Conservation (phyloP, 768 basidiomycete genomes). For the Lactarius sp. region DNA sequence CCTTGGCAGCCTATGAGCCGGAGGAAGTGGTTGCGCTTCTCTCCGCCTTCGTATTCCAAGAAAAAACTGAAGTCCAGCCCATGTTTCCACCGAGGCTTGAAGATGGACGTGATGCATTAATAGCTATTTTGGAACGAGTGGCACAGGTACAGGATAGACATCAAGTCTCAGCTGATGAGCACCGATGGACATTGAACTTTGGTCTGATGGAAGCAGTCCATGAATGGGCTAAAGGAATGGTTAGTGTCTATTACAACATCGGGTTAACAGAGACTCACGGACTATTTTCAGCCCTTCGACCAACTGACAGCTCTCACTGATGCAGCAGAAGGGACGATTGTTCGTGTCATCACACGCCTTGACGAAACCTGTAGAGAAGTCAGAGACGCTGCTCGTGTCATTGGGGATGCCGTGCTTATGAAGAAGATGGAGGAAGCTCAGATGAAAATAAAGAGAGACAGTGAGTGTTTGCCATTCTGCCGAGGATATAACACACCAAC, state of each 20-base stretch:
- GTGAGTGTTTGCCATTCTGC: slow-evolving; percentile 47
- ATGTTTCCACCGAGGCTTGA: slow-evolving; percentile 72
- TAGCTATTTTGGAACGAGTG: slow-evolving; percentile 73
- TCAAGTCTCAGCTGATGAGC: slow-evolving; percentile 75
- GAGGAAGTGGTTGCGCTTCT: slow-evolving; percentile 95
- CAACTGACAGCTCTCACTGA: slow-evolving; percentile 92
- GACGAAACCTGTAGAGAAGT: slow-evolving; percentile 98
- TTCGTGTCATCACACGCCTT: slow-evolving; percentile 89
- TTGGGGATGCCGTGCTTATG: slow-evolving; percentile 93
- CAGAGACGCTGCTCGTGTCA: slow-evolving; percentile 92
- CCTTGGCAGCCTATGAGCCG: slow-evolving; percentile 82
- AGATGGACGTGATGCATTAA: slow-evolving; percentile 73
- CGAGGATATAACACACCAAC: neutral
- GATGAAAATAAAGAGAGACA: slow-evolving; percentile 90
- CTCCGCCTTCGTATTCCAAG: slow-evolving; percentile 97
- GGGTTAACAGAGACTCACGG: neutral
- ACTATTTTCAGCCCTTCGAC: slow-evolving; percentile 74
- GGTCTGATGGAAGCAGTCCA: slow-evolving; percentile 96
- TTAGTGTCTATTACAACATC: slow-evolving; percentile 35
- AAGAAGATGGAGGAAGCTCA: slow-evolving; percentile 98
- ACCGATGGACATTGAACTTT: slow-evolving; percentile 75
- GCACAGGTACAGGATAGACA: slow-evolving; percentile 73
- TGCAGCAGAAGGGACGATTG: slow-evolving; percentile 94
- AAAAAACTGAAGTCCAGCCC: slow-evolving; percentile 92
- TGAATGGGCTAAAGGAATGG: slow-evolving; percentile 99